Conservation (phyloP, 495 filamentous ascomycete species). For the Hyaloscypha variabilis region DNA sequence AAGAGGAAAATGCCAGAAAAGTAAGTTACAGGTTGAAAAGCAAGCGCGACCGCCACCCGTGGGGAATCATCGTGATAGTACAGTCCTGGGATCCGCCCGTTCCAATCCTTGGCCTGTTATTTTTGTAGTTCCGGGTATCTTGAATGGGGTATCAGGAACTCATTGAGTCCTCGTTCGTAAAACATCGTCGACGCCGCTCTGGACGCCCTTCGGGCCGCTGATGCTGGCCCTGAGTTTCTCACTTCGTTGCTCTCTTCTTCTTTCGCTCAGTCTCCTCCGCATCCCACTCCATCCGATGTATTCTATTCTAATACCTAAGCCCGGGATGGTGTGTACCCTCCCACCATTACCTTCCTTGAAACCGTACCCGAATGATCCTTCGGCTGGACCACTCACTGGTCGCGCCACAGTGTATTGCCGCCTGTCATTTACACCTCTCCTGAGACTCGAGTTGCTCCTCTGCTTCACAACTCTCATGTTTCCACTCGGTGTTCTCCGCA, state of each 20-base stretch:
- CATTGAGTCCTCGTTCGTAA: slow-evolving; percentile 30
- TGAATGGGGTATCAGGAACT: background rate
- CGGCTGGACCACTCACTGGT: slow-evolving; percentile 20
- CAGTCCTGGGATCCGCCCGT: slow-evolving; percentile 11
- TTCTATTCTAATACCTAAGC: slow-evolving; percentile 51
- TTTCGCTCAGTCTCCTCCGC: slow-evolving; percentile 54
- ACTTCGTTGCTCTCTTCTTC: slow-evolving; percentile 64
- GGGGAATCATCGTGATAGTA: slow-evolving; percentile 19
- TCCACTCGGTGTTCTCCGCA: slow-evolving; percentile 50
- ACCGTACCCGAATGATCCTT: slow-evolving; percentile 23
- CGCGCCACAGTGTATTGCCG: slow-evolving; percentile 12
- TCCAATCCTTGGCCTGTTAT: background rate
- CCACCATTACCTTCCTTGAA: slow-evolving; percentile 38
- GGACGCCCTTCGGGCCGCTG: slow-evolving; percentile 48
- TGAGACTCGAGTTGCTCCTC: slow-evolving; percentile 28
- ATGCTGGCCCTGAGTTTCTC: slow-evolving; percentile 76
- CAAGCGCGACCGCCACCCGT: slow-evolving; percentile 8
- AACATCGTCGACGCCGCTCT: slow-evolving; percentile 55
- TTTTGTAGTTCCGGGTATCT: background rate
- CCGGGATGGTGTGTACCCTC: slow-evolving; percentile 43
- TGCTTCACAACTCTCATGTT: slow-evolving; percentile 53
- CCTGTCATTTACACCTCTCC: slow-evolving; percentile 9
- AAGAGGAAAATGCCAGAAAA: slow-evolving; percentile 7
- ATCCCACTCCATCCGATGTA: slow-evolving; percentile 49
- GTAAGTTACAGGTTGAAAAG: slow-evolving; percentile 2